These are phyloP conservation scores for Exsudoporus frostii DNA, from an alignment of 768 basidiomycete genomes.

Conservation along the genomic window DNA sequence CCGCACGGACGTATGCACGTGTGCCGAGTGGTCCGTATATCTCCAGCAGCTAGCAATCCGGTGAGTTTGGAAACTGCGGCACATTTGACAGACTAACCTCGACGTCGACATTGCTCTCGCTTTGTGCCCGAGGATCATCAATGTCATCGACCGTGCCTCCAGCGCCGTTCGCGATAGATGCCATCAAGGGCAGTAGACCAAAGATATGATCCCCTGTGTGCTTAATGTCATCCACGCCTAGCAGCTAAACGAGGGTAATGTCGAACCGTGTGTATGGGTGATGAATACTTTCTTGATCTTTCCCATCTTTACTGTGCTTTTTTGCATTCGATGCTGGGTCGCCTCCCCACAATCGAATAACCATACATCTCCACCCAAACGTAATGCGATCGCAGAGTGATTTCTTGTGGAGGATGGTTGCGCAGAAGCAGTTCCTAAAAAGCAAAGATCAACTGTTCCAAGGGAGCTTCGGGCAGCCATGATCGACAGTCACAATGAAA, in stretches of 20 bases:
- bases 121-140: constrained; percentile 55
- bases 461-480: constrained; percentile 22
- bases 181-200: constrained; percentile 67
- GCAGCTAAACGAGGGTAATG: neutral
- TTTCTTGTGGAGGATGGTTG: constrained; percentile 77
- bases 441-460: constrained; percentile 55
- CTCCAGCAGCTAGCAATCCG: constrained; percentile 54
- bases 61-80: constrained; percentile 8
- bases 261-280: constrained; percentile 81
- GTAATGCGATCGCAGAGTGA: constrained; percentile 70
- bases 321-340: constrained; percentile 75
- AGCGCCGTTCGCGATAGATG: constrained; percentile 68
- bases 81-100: constrained; percentile 15
- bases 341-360: constrained; percentile 85
- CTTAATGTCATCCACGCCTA: neutral
- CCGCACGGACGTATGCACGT: constrained; percentile 71
- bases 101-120: neutral
- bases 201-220: constrained; percentile 78
- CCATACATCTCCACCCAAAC: constrained; percentile 71
- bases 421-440: constrained; percentile 80
- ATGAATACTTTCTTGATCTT: constrained; percentile 81
- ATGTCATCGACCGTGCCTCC: constrained; percentile 58
- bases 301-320: constrained; percentile 72
- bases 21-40: constrained; percentile 87
- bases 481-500: neutral